These are phyloP conservation scores for Athelia sp. DNA, from an alignment of 1,284 basidiomycete genomes.

Conservation along the genomic window DNA sequence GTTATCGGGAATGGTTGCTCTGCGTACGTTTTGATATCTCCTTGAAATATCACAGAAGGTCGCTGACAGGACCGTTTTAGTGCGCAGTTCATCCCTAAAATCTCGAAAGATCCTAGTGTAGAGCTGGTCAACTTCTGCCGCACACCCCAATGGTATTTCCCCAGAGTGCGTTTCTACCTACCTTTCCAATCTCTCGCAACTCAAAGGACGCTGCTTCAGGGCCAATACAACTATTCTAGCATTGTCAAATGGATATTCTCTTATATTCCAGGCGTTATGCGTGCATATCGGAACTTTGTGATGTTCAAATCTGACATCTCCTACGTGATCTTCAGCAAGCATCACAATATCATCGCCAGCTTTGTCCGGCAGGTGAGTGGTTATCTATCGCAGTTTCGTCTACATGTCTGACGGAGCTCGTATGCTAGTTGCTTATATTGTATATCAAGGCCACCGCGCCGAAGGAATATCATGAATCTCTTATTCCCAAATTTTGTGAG, in stretches of 20 bases:
- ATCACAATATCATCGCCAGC: slow-evolving; percentile 24
- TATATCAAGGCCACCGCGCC: slow-evolving; percentile 45
- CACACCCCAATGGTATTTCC: slow-evolving; percentile 45
- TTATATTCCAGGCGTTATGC: slow-evolving; percentile 40
- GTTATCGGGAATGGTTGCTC: slow-evolving; percentile 66
- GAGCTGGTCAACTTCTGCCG: slow-evolving; percentile 49
- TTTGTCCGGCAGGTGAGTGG: slow-evolving; percentile 23
- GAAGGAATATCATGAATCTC: slow-evolving; percentile 33
- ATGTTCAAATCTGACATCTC: slow-evolving; percentile 34
- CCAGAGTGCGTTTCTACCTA: slow-evolving; percentile 30
- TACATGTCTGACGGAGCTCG: neutral
- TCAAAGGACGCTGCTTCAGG: slow-evolving; percentile 19
- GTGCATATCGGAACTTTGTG: slow-evolving; percentile 40
- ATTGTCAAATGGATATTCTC: slow-evolving; percentile 44
- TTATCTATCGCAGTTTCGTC: neutral
- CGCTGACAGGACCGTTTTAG: slow-evolving; percentile 20
- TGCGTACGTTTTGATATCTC: slow-evolving; percentile 31
- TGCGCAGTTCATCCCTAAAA: slow-evolving; percentile 48
- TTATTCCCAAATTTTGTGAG: slow-evolving; percentile 32
- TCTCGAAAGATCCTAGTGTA: slow-evolving; percentile 42
- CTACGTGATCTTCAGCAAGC: slow-evolving; percentile 32
- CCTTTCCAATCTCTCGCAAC: neutral
- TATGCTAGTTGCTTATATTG: slow-evolving; percentile 26
- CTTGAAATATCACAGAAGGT: neutral
- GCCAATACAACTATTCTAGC: slow-evolving; percentile 36